These are phyloP conservation scores for Penicillium silybi DNA, from an alignment of 495 filamentous ascomycete genomes.

Conservation along the genomic window DNA sequence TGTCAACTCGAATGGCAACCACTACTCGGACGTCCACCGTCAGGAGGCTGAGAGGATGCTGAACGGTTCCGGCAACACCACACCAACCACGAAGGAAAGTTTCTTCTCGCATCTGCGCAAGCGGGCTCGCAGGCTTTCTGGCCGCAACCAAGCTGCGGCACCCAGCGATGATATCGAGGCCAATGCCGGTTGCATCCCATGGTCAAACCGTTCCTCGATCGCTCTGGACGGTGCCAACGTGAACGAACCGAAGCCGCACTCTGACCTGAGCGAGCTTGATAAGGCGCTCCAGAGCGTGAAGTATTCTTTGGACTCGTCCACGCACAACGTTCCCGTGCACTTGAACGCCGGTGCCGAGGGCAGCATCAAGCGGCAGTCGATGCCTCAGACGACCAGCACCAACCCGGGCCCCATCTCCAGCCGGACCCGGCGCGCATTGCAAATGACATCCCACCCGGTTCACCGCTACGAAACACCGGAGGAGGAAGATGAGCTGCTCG, in stretches of 20 bases:
- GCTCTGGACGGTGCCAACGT: constrained; percentile 61
- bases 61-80: constrained; percentile 70
- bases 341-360: constrained; percentile 45
- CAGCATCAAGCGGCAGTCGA: constrained; percentile 65
- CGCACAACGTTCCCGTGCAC: constrained; percentile 47
- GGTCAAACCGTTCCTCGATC: constrained; percentile 82
- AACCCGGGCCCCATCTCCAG: constrained; percentile 67
- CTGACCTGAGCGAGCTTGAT: constrained; percentile 62
- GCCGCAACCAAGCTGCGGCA: constrained; percentile 73
- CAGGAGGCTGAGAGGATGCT: constrained; percentile 89
- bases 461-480: constrained; percentile 91
- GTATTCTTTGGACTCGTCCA: constrained; percentile 54
- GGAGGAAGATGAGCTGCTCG: constrained; percentile 92
- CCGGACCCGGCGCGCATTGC: constrained; percentile 76
- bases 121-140: constrained; percentile 86
- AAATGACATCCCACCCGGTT: constrained; percentile 65
- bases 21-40: constrained; percentile 81
- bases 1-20: constrained; percentile 86
- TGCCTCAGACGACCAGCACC: constrained; percentile 59
- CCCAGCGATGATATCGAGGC: constrained; percentile 85
- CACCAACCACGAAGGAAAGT: constrained; percentile 71
- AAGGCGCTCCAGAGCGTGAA: constrained; percentile 71
- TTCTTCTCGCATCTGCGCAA: constrained; percentile 98
- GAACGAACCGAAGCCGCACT: constrained; percentile 49
- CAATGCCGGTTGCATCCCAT: constrained; percentile 85